Percentiles rank a stretch among this genome's conserved stretches.
Evolutionary conservation across 129 eudicot genomes (phyloP).

Genomic region (Pulicaria dysenterica): DNA sequence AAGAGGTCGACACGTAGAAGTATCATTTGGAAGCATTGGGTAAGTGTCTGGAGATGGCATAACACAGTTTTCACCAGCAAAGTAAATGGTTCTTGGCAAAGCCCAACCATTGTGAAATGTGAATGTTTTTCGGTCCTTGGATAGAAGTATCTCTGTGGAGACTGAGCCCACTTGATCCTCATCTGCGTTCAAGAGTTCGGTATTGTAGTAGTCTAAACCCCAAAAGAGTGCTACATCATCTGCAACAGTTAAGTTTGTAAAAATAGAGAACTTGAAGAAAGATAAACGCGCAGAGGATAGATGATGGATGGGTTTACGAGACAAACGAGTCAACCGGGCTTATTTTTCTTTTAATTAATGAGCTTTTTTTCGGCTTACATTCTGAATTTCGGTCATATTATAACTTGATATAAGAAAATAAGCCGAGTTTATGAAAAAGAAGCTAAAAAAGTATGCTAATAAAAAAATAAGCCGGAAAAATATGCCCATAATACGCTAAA

Average conservation of each 20-base stretch:
- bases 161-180: conserved; percentile 63
- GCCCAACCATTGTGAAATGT: conserved; percentile 77
- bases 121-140: conserved; percentile 55
- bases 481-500: no score
- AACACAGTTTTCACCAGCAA: conserved; percentile 71
- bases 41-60: conserved; percentile 75
- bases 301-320: no score
- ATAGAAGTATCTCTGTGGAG: conserved; percentile 68
- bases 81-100: conserved; percentile 67
- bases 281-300: not conserved
- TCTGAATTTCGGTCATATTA: no score
- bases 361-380: no score
- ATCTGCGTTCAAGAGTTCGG: conserved; percentile 52
- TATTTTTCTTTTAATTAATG: no score
- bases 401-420: no score
- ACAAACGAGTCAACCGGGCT: no score
- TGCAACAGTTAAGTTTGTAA: conserved; percentile 30
- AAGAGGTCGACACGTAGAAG: conserved; percentile 31
- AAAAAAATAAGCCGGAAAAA: no score
- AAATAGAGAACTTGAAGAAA: not conserved
- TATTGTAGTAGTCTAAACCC: conserved; percentile 66
- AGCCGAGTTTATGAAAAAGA: no score
- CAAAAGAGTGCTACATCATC: conserved; percentile 77
- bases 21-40: conserved; percentile 63
- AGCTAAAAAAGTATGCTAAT: no score